Evolutionary conservation across 1,284 basidiomycete species (phyloP).

Genomic region (Amylostereum areolatum): DNA sequence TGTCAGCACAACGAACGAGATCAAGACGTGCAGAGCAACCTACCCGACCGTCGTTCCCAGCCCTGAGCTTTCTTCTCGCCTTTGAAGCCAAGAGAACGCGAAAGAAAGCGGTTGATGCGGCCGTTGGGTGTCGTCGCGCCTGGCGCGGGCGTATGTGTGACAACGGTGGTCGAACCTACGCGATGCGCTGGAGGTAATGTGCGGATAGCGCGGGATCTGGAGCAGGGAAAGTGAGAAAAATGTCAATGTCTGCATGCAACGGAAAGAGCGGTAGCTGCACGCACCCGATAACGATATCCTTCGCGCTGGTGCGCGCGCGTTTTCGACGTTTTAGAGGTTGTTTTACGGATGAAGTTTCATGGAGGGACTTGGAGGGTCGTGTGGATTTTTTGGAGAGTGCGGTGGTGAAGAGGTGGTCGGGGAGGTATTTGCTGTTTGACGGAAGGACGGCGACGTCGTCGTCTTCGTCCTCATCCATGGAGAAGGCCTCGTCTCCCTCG

Average conservation of each 20-base stretch:
- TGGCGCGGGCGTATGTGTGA: slow-evolving; percentile 9
- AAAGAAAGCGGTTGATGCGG: slow-evolving; percentile 21
- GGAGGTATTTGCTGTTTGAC: slow-evolving; percentile 23
- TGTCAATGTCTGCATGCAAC: not conserved
- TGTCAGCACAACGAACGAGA: not conserved
- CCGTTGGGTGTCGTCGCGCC: slow-evolving; percentile 19
- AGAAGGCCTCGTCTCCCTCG: no score
- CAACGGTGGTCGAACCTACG: not conserved
- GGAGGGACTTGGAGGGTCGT: slow-evolving; percentile 9
- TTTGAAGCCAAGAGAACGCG: slow-evolving; percentile 22
- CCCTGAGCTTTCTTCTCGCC: slow-evolving; percentile 16
- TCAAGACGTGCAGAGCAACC: slow-evolving; percentile 1
- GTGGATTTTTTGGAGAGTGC: slow-evolving; percentile 17
- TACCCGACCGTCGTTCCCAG: slow-evolving; percentile 29
- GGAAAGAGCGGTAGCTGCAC: slow-evolving; percentile 5
- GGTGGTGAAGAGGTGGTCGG: slow-evolving; percentile 28
- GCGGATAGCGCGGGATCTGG: slow-evolving; percentile 26
- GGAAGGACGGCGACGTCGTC: slow-evolving; percentile 4
- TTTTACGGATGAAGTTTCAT: slow-evolving; percentile 5
- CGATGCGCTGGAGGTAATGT: slow-evolving; percentile 17
- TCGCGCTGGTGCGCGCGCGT: slow-evolving; percentile 15
- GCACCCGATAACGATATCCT: slow-evolving; percentile 27
- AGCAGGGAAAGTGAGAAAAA: slow-evolving; percentile 1
- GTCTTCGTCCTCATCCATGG: slow-evolving; percentile 7
- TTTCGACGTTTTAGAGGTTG: slow-evolving; percentile 19